A percentile compares a stretch with the other conserved stretches of the same genome.
Conservation (phyloP, 805 yeast genomes). For the Candida xyloterini region DNA sequence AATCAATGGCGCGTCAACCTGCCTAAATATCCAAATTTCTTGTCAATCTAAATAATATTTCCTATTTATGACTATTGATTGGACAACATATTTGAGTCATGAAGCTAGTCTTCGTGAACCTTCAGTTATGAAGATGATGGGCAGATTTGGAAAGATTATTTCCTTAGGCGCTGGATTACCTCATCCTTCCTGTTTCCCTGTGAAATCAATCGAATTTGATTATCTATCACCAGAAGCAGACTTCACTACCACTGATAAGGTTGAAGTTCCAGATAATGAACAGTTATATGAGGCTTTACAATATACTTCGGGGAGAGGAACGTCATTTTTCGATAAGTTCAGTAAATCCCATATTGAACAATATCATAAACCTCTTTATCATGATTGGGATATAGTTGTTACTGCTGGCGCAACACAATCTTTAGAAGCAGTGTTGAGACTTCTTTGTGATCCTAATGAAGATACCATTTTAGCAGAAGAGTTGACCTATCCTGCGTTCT, state of each 20-base stretch:
- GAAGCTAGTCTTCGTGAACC: slow-evolving; percentile 30
- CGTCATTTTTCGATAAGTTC: slow-evolving; percentile 40
- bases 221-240: slow-evolving; percentile 41
- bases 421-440: slow-evolving; percentile 79
- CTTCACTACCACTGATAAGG: slow-evolving; percentile 31
- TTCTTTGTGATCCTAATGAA: slow-evolving; percentile 65
- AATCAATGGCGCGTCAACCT: not conserved
- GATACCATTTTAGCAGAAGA: slow-evolving; percentile 85
- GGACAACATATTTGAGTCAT: slow-evolving; percentile 24
- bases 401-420: slow-evolving; percentile 88
- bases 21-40: not conserved
- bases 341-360: slow-evolving; percentile 40
- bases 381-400: slow-evolving; percentile 67
- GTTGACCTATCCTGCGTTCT: slow-evolving; percentile 77
- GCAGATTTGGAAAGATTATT: slow-evolving; percentile 34
- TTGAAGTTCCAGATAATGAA: slow-evolving; percentile 18
- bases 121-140: slow-evolving; percentile 29
- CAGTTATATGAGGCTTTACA: slow-evolving; percentile 48
- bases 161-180: slow-evolving; percentile 60
- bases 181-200: slow-evolving; percentile 49
- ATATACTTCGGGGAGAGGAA: slow-evolving; percentile 50
- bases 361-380: slow-evolving; percentile 44
- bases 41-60: not conserved
- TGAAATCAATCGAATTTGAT: slow-evolving; percentile 31
- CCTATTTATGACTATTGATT: slow-evolving; percentile 25